Evolutionary conservation across 2,329 filamentous ascomycete species (phyloP), one percentile per base, ranked within the genome.

Genomic region (Fusarium begoniae): DNA sequence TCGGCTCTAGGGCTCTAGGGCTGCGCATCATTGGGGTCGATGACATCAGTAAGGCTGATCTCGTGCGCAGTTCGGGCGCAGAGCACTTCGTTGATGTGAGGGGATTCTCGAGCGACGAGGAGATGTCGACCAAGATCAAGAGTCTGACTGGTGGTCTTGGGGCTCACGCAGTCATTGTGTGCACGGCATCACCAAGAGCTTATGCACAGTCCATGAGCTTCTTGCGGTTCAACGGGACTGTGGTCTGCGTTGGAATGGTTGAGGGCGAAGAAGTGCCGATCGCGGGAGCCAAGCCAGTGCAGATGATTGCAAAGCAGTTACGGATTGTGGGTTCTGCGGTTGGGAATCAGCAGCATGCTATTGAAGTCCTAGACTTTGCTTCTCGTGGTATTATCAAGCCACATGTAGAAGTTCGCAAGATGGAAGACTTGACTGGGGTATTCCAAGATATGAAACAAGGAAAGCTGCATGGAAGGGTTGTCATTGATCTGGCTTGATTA

Each of bases 101-200:
- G 47, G 28, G 15, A 1, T 50, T 32, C 28, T 32, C 22, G 0
- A 50, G 47, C 5, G 28, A 32, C 5, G 28, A 50, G 15, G 47
- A 50, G 28, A 50, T 50, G 28, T 5, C 28, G 1, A 3, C 22
- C 0, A n/a, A 18, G 6, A 32, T 50, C 22, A n/a, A 50, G 28
- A 32, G 4, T 10, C 5, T 50, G 11, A 18, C 28, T 0, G 28
- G 47, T 0, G 28, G 47, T 0, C 47, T 50, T 5, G 28, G 47
- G 0, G 28, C 47, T 50, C 28, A 50, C 4, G 28, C 22, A 18
- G 47, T 50, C 1, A 50, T 32, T 50, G 28, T 50, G 0, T 50
- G 28, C 22, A 50, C 28, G 5, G 28, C 47, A 1, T 50, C 28
- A 0, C 28, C 15, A 0, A 32, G 8, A 18, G 47, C 47, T 18